Conservation (phyloP, 2,329 filamentous ascomycete species). For the Fonsecaea multimorphosa region DNA sequence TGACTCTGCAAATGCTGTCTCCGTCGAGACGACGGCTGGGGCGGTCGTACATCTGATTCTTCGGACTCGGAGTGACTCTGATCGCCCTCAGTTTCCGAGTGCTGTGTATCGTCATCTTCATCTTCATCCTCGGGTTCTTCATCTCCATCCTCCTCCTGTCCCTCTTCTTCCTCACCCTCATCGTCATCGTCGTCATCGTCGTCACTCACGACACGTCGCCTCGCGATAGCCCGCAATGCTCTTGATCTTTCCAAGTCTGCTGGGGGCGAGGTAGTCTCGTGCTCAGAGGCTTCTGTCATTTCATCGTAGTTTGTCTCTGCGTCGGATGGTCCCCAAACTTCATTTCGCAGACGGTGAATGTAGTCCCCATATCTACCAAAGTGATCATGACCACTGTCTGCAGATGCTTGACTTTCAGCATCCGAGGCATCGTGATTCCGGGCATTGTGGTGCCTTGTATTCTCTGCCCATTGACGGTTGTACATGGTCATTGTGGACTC, state of each 20-base stretch:
- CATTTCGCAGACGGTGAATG: neutral
- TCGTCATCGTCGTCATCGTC: constrained; percentile 38
- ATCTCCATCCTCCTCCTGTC: constrained; percentile 5
- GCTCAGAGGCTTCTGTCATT: constrained; percentile 21
- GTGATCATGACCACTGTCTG: neutral
- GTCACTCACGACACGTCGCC: constrained; percentile 33
- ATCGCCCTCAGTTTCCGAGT: neutral
- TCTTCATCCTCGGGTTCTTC: constrained; percentile 14
- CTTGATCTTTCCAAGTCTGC: constrained; percentile 3
- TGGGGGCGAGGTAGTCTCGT: constrained; percentile 1
- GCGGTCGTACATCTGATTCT: constrained; percentile 35
- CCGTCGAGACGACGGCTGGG: constrained; percentile 30
- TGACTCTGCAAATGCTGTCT: constrained; percentile 30
- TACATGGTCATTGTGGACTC: constrained; percentile 26
- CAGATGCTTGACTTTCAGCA: neutral
- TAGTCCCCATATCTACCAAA: neutral
- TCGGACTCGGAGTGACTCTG: constrained; percentile 27
- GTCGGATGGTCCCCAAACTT: neutral
- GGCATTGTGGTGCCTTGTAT: neutral
- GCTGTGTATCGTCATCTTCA: constrained; percentile 13
- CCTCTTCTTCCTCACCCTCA: constrained; percentile 22
- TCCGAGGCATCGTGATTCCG: neutral
- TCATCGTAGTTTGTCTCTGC: constrained; percentile 31
- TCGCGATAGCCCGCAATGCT: constrained; percentile 25
- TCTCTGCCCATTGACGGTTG: neutral